Evolutionary conservation across 345 rosid species (phyloP).

Genomic region (Eucalyptus curtisii): DNA sequence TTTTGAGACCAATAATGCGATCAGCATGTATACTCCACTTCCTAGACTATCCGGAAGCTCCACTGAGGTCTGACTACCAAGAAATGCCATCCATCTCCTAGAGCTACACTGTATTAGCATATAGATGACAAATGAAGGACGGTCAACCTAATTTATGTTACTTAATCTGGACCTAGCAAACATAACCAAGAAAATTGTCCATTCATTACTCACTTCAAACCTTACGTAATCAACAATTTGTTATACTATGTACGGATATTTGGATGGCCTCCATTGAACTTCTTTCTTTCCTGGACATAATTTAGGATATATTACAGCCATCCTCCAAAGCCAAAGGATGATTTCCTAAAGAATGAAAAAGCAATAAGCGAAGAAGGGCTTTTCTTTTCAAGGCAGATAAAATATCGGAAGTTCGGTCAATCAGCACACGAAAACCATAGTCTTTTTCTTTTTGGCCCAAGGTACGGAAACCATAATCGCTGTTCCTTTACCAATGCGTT

Average conservation of each 20-base stretch:
- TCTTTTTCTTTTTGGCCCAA: background rate
- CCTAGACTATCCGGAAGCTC: background rate
- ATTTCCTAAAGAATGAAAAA: constrained; percentile 8
- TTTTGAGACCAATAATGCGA: background rate
- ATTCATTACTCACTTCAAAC: background rate
- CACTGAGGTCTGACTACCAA: background rate
- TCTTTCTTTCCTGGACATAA: background rate
- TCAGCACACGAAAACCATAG: background rate
- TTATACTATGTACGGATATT: background rate
- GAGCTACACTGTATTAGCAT: background rate
- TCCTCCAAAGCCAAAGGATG: background rate
- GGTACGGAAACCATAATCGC: background rate
- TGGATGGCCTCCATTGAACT: background rate
- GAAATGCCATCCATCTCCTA: background rate
- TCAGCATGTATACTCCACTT: background rate
- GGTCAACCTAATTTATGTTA: background rate
- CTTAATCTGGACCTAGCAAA: background rate
- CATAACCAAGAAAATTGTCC: background rate
- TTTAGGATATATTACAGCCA: background rate
- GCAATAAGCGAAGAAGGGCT: background rate
- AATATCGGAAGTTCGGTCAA: background rate
- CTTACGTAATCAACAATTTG: background rate
- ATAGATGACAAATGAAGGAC: background rate
- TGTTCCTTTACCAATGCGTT: background rate
- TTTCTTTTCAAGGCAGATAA: background rate